Evolutionary conservation across 257 asterid species (phyloP).

Genomic region (Solanum raphanifolium): DNA sequence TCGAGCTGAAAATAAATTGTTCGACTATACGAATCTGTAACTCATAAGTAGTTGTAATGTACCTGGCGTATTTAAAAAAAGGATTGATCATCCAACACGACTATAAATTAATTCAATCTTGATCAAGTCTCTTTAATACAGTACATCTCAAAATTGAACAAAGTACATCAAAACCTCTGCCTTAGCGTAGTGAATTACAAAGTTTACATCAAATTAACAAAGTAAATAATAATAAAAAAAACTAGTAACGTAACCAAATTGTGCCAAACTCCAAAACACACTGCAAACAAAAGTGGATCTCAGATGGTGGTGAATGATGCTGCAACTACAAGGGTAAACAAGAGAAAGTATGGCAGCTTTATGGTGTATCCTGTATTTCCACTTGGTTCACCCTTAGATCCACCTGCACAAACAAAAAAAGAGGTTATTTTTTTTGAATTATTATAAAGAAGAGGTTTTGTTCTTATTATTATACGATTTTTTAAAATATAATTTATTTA

Average conservation of each 20-base stretch:
- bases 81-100: neutral
- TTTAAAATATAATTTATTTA: too few species aligned
- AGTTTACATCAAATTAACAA: neutral
- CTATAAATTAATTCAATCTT: neutral
- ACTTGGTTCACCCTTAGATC: neutral
- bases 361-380: slow-evolving; percentile 6
- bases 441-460: neutral
- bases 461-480: neutral
- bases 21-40: neutral
- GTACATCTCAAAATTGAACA: neutral
- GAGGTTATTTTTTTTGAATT: neutral
- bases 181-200: neutral
- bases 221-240: neutral
- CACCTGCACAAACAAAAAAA: neutral
- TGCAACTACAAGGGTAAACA: slow-evolving; percentile 2
- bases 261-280: neutral
- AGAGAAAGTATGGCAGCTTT: neutral
- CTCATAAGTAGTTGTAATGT: neutral
- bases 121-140: neutral
- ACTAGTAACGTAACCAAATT: neutral
- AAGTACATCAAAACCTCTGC: neutral
- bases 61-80: neutral
- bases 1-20: neutral
- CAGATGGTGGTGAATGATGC: slow-evolving; percentile 5
- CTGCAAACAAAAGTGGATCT: neutral